phyloP scores from a whole-genome alignment of 352 stramenopile genomes.

The Globisporangium lucens region DNA sequence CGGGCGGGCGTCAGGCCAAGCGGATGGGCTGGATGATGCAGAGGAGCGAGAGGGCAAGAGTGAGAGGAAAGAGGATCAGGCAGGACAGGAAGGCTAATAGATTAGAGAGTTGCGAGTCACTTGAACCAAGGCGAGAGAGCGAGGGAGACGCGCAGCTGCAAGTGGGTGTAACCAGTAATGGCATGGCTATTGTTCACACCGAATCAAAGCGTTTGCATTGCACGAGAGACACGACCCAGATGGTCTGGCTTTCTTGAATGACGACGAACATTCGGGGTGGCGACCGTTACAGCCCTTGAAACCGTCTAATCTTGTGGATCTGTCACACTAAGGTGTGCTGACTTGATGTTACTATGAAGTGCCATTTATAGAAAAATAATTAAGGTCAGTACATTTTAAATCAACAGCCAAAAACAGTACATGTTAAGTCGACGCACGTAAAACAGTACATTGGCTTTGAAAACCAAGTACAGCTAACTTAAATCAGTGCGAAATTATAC shows the following conservation, averaged over 20 bases:
- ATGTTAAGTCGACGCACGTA: too few relatives aligned
- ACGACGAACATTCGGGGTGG: not conserved
- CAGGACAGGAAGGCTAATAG: not conserved
- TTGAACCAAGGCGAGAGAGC: not conserved
- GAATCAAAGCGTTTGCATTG: slow-evolving; percentile 1
- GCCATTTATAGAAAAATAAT: too few relatives aligned
- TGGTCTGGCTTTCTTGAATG: not conserved
- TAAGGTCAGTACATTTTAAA: too few relatives aligned
- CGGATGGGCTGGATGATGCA: not conserved
- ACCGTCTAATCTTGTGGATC: not conserved
- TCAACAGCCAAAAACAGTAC: too few relatives aligned
- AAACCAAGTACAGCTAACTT: too few relatives aligned
- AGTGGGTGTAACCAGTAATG: not conserved
- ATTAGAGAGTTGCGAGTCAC: not conserved
- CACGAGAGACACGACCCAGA: not conserved
- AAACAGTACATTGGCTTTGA: too few relatives aligned
- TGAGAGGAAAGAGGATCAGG: not conserved
- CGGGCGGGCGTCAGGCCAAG: not conserved
- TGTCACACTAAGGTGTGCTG: not conserved
- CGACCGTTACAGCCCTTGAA: not conserved
- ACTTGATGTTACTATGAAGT: not conserved
- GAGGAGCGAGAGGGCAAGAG: not conserved
- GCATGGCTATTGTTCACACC: not conserved
- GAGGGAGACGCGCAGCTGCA: not conserved
- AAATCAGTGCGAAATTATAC: too few relatives aligned